Evolutionary conservation across 2,329 filamentous ascomycete genomes (phyloP), one percentile per base, ranked within the genome.

Genomic region (Ophiosphaerella herpotricha): DNA sequence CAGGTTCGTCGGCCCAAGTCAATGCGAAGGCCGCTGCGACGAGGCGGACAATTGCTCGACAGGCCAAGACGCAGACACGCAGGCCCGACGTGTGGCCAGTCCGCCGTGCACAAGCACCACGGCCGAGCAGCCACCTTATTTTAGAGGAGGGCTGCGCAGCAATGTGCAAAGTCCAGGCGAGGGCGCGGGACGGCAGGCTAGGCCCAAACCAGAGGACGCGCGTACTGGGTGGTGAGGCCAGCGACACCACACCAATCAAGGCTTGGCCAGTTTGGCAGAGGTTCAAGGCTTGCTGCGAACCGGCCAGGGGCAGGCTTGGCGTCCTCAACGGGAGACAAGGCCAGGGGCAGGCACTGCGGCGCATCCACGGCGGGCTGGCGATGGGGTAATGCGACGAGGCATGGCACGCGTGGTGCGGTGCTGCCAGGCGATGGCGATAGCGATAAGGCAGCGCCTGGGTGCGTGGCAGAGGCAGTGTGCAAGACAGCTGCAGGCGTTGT

Each of bases 251-350:
- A 41, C 50, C 33, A 57, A 57, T 52, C 40, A 46, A 34, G 31
- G 35, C 21, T 11, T 18, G 32, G 43, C 35, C 18, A 11, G 11
- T 24, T 23, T 12, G 34, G 14, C 13, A 7, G 12, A 29, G 13
- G 12, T 18, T 35, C 36, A 38, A 39, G 33, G 21, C 34, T 39
- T 45, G 33, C 44, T 46, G 54, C 54, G 46, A 54, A 50, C 44
- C 12, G 52, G 48, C 48, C 55, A 55, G 49, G 52, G 55, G 46
- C 43, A 34, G 32, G 26, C 26, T 29, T 29, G 26, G 26, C 26
- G 21, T 23, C 29, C 31, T 39, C 52, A 46, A 41, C 44, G 40
- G 48, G 42, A 46, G 46, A 49, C 39, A 43, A 48, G 36, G 42
- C 32, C 45, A 54, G 50, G 50, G 50, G 54, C 33, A 54, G 26